Evolutionary conservation across 495 filamentous ascomycete species (phyloP), one percentile per base, ranked within the genome.

Genomic region (Xylaria acuta): DNA sequence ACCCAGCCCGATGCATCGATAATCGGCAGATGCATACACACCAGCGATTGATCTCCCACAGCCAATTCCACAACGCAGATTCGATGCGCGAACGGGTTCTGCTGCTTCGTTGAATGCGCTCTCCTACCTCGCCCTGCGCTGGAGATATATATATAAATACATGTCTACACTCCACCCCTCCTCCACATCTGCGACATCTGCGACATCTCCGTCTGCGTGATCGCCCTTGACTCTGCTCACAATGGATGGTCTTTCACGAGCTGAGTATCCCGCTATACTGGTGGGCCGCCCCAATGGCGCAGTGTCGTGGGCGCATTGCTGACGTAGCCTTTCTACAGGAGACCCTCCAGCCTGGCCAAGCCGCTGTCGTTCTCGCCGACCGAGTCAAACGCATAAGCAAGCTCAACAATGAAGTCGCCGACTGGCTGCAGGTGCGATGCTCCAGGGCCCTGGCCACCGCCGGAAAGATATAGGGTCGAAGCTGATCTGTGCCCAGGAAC

Each of bases 251-350:
- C 89, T 97, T 76, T 92, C 93, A 77, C 89, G 95, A 80, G 88
- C 93, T 80, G 96, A 99, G 83, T 99, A 99, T 84, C 95, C 96
- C 79, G 92, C 92, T 36, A 90, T 99, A 88, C 90, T 98, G 92
- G 96, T 99, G 88, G 82, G 93, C 77, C 68, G 43, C 40, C 63
- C 45, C 69, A 30, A 49, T 25, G n/a, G 14, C 63, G 64, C 32
- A 63, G 58, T 67, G 27, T 53, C 43, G 27, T 16, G 20, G 56
- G 63, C 54, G 40, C 53, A 51, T 71, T 38, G 47, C 70, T 75
- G 56, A 79, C 67, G 2, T 18, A 22, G 27, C 43, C 32, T 41
- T 59, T 67, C 51, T n/a, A 69, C 76, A 98, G 95, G 91, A 90
- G 70, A 90, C 90, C 73, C 87, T 99, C 75, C 90, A 94, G 76